Evolutionary conservation across 768 basidiomycete genomes (phyloP), one percentile per base, ranked within the genome.

Genomic region (Boletus coccyginus): DNA sequence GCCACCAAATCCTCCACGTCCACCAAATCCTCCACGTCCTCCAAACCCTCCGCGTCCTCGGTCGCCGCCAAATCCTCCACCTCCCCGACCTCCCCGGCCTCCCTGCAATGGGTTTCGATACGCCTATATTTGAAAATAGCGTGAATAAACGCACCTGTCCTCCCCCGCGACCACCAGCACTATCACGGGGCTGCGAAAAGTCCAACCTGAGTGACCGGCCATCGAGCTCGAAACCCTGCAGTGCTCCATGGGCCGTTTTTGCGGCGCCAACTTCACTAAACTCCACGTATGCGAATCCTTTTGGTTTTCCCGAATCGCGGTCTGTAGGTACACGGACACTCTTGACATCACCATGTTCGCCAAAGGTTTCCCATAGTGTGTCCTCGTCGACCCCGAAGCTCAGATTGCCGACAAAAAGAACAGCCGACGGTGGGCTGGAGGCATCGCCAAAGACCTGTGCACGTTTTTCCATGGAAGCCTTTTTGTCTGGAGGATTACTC

Each of bases 221-320:
- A 33, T 86, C 90, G 48, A 97, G 79, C 56, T 94, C 91, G 55
- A 77, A 72, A 33, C 92, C 90, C 40, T 81, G 79, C 29, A 83
- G 78, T 5, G 81, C 83, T 63, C 81, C 84, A 57, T 85, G 83
- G 3, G 96, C 96, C 68, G 86, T 87, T 75, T 86, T 87, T 12
- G 97, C 91, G 52, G 81, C 75, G 29, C 86, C 90, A 39, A 92
- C 66, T 63, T 88, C 86, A 62, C 87, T 83, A 73, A 95, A 97
- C 73, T 98, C 94, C 67, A 99, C 90, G 74, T 98, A 98, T 21
- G 87, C 97, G 73, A 96, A 98, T 66, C 97, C 97, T 74, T 98
- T 98, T 45, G 92, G 87, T 58, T 79, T 81, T 31, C 94, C 94
- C 8, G 89, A 82, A 48, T 99, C 97, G 62, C 92, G 81, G 72